phyloP scores from a whole-genome alignment of 441 rosid species.

The Croton setiger region DNA sequence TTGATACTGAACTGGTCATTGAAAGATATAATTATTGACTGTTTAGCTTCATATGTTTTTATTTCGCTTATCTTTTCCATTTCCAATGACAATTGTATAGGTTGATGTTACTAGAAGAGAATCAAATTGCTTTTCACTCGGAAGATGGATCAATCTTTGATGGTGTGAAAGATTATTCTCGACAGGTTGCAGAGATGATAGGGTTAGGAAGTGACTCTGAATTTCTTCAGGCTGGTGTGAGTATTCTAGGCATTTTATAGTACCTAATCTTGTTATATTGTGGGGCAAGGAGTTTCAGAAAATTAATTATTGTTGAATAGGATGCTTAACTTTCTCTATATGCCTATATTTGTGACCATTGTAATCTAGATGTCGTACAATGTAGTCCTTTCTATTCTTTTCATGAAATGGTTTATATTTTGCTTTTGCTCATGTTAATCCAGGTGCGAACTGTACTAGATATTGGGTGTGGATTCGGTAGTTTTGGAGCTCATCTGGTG shows the following conservation, averaged over 20 bases:
- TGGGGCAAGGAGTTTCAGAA: slow-evolving; percentile 11
- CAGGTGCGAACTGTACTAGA: slow-evolving; percentile 80
- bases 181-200: slow-evolving; percentile 92
- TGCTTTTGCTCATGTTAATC: slow-evolving; percentile 20
- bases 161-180: slow-evolving; percentile 93
- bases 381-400: slow-evolving; percentile 5
- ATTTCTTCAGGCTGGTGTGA: slow-evolving; percentile 91
- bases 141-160: slow-evolving; percentile 82
- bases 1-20: slow-evolving; percentile 6
- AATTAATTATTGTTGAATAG: background rate
- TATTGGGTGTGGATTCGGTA: slow-evolving; percentile 97
- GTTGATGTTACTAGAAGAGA: slow-evolving; percentile 96
- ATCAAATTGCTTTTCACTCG: slow-evolving; percentile 95
- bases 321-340: slow-evolving; percentile 1
- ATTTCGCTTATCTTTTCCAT: background rate
- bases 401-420: background rate
- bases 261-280: slow-evolving; percentile 13
- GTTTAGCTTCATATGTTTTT: background rate
- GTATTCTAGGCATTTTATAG: slow-evolving; percentile 29
- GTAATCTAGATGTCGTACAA: background rate
- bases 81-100: slow-evolving; percentile 27
- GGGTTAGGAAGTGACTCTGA: slow-evolving; percentile 90
- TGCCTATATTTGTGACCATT: background rate
- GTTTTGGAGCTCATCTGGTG: slow-evolving; percentile 92
- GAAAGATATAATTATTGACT: background rate